Percentiles rank a stretch among this genome's conserved stretches.
phyloP scores from a whole-genome alignment of 1,284 basidiomycete species.

The Golubevia pallescens region DNA sequence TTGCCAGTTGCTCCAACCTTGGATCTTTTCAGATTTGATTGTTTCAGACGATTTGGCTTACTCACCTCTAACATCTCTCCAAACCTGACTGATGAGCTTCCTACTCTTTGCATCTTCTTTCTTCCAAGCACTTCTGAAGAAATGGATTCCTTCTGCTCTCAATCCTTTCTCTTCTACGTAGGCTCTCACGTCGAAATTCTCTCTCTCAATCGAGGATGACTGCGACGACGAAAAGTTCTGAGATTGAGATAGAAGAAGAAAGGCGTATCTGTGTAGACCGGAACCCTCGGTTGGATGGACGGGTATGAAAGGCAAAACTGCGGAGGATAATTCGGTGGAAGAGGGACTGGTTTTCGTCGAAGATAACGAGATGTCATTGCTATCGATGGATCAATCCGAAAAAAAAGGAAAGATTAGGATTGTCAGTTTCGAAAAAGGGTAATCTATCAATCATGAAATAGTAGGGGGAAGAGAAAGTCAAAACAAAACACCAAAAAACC shows the following conservation, averaged over 20 bases:
- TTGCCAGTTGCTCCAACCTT: neutral
- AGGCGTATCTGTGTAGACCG: constrained; percentile 46
- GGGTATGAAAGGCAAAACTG: constrained; percentile 30
- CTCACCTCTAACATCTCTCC: constrained; percentile 17
- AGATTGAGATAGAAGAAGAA: constrained; percentile 39
- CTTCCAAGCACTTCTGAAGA: constrained; percentile 48
- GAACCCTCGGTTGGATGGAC: constrained; percentile 54
- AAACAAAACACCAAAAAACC: neutral
- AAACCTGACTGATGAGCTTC: constrained; percentile 19
- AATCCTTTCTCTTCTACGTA: constrained; percentile 12
- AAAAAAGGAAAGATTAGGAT: neutral
- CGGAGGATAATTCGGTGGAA: neutral
- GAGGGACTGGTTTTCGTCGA: neutral
- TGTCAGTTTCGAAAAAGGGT: neutral
- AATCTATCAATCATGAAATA: too few species aligned
- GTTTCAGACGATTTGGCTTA: too few species aligned
- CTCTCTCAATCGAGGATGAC: constrained; percentile 1
- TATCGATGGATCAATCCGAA: neutral
- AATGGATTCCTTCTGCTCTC: constrained; percentile 41
- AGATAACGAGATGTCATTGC: constrained; percentile 20
- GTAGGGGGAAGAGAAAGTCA: too few species aligned
- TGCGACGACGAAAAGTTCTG: neutral
- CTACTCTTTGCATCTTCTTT: constrained; percentile 7
- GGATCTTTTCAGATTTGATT: neutral
- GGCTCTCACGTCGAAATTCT: constrained; percentile 16